phyloP scores from a whole-genome alignment of 2,329 filamentous ascomycete genomes.

The Claviceps sp. region DNA sequence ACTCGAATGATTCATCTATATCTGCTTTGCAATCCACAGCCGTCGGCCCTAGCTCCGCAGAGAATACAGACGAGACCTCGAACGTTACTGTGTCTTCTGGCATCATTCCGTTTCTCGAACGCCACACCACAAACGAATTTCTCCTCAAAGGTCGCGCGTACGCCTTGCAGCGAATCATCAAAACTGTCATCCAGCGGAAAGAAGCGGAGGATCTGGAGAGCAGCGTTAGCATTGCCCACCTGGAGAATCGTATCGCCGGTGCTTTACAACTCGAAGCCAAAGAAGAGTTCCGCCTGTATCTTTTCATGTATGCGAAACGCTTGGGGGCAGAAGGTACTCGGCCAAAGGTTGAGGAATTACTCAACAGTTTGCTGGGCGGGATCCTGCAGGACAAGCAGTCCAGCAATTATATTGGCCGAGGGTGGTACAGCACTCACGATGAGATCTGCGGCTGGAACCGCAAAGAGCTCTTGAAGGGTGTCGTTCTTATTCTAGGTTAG shows the following conservation, averaged over 20 bases:
- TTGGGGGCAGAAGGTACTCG: conserved; percentile 80
- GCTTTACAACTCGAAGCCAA: conserved; percentile 71
- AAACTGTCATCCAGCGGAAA: conserved; percentile 73
- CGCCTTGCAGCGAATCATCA: conserved; percentile 82
- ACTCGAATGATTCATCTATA: conserved; percentile 84
- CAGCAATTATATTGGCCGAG: conserved; percentile 32
- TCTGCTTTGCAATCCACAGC: conserved; percentile 64
- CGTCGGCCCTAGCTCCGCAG: conserved; percentile 41
- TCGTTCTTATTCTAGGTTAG: conserved; percentile 84
- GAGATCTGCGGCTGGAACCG: conserved; percentile 84
- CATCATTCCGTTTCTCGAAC: conserved; percentile 83
- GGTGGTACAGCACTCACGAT: conserved; percentile 54
- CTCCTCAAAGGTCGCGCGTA: conserved; percentile 85
- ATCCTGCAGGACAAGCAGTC: conserved; percentile 44
- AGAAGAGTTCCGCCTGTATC: conserved; percentile 86
- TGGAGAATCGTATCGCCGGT: conserved; percentile 89
- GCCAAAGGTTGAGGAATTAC: conserved; percentile 82
- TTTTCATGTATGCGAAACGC: conserved; percentile 97
- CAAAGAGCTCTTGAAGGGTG: conserved; percentile 75
- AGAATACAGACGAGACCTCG: conserved; percentile 31
- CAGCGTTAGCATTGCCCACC: conserved; percentile 79
- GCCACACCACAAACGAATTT: conserved; percentile 88
- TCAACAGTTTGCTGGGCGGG: conserved; percentile 69
- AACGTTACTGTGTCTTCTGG: conserved; percentile 62
- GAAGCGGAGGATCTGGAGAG: conserved; percentile 89